A percentile compares a stretch with the other conserved stretches of the same genome.
Evolutionary conservation across 2,329 filamentous ascomycete species (phyloP).

Genomic region (Beauveria pseudobassiana): DNA sequence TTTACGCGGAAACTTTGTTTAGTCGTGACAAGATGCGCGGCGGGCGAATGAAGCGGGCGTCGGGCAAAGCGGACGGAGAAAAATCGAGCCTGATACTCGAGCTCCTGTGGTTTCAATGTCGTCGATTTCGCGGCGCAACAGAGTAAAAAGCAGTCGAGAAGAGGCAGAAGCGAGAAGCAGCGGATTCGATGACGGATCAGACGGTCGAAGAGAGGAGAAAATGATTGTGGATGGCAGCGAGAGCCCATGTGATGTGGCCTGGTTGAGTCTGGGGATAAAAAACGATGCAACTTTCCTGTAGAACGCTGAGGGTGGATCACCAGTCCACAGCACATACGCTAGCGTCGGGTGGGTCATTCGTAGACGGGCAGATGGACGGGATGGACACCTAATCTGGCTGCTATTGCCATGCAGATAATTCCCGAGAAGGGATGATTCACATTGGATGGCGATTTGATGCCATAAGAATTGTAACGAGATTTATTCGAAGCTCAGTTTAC

Average conservation of each 20-base stretch:
- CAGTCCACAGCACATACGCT: not conserved
- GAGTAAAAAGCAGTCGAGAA: not conserved
- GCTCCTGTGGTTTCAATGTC: not conserved
- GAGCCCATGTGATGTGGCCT: conserved; percentile 10
- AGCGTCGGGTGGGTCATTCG: no score
- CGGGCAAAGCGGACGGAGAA: not conserved
- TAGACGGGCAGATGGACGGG: no score
- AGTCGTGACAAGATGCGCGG: not conserved
- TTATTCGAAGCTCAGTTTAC: no score
- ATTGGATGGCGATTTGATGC: no score
- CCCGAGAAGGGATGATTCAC: no score
- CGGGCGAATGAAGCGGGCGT: not conserved
- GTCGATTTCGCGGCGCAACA: not conserved
- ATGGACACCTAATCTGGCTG: no score
- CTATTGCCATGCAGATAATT: no score
- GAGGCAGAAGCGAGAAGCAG: not conserved
- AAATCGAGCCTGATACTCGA: not conserved
- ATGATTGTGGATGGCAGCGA: conserved; percentile 9
- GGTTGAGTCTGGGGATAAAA: conserved; percentile 10
- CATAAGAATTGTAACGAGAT: no score
- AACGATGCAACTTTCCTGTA: conserved; percentile 7
- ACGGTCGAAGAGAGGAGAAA: not conserved
- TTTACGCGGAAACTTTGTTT: not conserved
- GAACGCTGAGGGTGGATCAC: conserved; percentile 8
- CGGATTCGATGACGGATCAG: not conserved